Percentiles rank a stretch among this genome's conserved stretches.
phyloP scores from a whole-genome alignment of 2,329 filamentous ascomycete genomes.

The Plectosphaerella cucumerina region DNA sequence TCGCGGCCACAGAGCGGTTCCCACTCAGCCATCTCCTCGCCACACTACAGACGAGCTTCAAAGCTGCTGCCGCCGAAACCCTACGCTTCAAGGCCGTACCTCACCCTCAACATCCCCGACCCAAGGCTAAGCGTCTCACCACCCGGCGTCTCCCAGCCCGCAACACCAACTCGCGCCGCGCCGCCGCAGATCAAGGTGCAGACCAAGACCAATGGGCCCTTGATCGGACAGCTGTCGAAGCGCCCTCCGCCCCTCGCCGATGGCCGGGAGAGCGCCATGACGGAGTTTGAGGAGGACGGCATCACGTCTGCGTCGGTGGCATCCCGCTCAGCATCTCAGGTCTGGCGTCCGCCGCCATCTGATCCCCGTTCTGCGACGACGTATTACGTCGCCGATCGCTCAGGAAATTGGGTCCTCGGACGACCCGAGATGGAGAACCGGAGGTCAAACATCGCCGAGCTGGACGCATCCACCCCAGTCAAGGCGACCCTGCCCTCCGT shows the following conservation, averaged over 20 bases:
- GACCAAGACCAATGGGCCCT: no score
- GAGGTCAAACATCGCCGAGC: slow-evolving; percentile 19
- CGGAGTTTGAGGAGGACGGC: slow-evolving; percentile 50
- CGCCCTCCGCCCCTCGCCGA: slow-evolving; percentile 6
- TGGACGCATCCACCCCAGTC: slow-evolving; percentile 14
- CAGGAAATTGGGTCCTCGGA: slow-evolving; percentile 49
- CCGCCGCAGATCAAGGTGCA: slow-evolving; percentile 5
- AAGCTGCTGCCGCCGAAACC: slow-evolving; percentile 39
- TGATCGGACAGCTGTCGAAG: neutral
- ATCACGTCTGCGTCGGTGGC: slow-evolving; percentile 19
- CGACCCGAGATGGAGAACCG: slow-evolving; percentile 24
- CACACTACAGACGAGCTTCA: slow-evolving; percentile 27
- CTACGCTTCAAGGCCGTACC: slow-evolving; percentile 31
- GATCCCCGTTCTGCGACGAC: slow-evolving; percentile 40
- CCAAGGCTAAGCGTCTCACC: slow-evolving; percentile 5
- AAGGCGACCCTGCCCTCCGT: slow-evolving; percentile 11
- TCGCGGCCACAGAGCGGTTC: slow-evolving; percentile 25
- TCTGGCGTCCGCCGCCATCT: slow-evolving; percentile 46
- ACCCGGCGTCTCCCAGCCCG: neutral
- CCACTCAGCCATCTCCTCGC: neutral
- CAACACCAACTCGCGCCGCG: slow-evolving; percentile 8
- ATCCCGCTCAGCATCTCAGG: slow-evolving; percentile 30
- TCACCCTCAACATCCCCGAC: slow-evolving; percentile 34
- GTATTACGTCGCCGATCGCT: slow-evolving; percentile 47
- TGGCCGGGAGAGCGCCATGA: slow-evolving; percentile 39